phyloP scores from a whole-genome alignment of 495 filamentous ascomycete species.

The Penicillium pulvis region DNA sequence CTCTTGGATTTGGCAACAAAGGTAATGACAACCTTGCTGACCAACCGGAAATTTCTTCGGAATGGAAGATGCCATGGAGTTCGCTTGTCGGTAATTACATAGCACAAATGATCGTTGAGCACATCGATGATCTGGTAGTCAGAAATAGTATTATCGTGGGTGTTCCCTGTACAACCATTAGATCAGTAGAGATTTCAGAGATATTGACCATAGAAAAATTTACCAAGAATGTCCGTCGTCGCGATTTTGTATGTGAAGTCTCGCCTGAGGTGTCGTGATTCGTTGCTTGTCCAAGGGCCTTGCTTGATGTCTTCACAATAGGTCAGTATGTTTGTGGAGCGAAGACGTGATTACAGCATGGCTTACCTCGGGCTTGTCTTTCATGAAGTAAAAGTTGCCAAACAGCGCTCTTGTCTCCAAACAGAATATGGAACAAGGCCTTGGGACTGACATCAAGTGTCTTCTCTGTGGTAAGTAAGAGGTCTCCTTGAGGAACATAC shows the following conservation, averaged over 20 bases:
- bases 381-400: conserved; percentile 92
- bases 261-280: conserved; percentile 67
- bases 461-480: conserved; percentile 67
- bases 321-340: conserved; percentile 17
- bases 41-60: conserved; percentile 74
- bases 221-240: conserved; percentile 64
- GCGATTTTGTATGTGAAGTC: conserved; percentile 81
- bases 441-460: conserved; percentile 87
- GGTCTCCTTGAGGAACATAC: conserved; percentile 81
- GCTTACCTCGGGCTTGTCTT: conserved; percentile 68
- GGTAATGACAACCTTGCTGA: conserved; percentile 92
- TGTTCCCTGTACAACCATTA: conserved; percentile 37
- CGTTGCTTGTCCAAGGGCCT: conserved; percentile 75
- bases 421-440: conserved; percentile 91
- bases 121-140: conserved; percentile 92
- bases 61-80: conserved; percentile 91
- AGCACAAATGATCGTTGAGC: conserved; percentile 92
- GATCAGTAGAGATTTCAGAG: conserved; percentile 6
- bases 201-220: conserved; percentile 13
- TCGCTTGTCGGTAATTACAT: conserved; percentile 86
- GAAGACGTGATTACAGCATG: not conserved
- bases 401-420: conserved; percentile 91
- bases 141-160: conserved; percentile 58
- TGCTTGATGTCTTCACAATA: conserved; percentile 63
- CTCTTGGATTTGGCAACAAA: conserved; percentile 89